Base-by-base conservation (phyloP, 2,329 filamentous ascomycete species). In the Eutypella sp. region DNA sequence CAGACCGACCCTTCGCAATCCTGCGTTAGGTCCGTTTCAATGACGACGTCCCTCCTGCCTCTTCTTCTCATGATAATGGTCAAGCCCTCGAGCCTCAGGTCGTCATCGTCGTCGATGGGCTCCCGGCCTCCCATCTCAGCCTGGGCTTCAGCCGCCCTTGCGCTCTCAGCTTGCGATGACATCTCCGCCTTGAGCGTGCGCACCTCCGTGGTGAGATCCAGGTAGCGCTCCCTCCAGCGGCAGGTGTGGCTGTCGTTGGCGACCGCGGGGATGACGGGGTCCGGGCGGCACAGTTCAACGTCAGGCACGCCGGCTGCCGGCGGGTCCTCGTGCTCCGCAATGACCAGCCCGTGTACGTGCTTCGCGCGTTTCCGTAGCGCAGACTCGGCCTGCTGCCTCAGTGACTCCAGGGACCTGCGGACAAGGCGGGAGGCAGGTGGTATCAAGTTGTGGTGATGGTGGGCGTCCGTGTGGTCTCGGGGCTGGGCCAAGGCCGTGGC, bases 181-280 rank as follows among this genome's bases (percentile, higher is more conserved):
- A 68, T 57, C 50, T 72, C 67, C 3, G 66, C 64, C 41, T 69
- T 70, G 44, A 72, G 60, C 15, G 66, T 60, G 11, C 70, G 64
- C 36, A 72, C 61, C 52, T 75, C 68, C 2, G 65, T 58, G 29
- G 64, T 66, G 45, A 75, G 53, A 16, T 64, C 60, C 46, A 68
- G 53, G 48, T 72, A 74, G 6, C 62, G 64, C 5, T 68, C 63
- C 47, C 66, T 68, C 73, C 64, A 75, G 38, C 56, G 57, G 50
- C 71, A 74, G 8, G 64, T 56, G 47, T 74, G 71, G 20, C n/a
- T n/a, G n/a, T n/a, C n/a, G n/a, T n/a, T 68, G 64, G 13, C 64
- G 59, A 23, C 13, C 25, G 25, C 13, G 25, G 66, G 61, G 40
- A 66, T 58, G 20, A 67, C 56, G 19, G 68, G 65, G 11, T 49